phyloP scores from a whole-genome alignment of 306 rosid species.

The Malus fusca region DNA sequence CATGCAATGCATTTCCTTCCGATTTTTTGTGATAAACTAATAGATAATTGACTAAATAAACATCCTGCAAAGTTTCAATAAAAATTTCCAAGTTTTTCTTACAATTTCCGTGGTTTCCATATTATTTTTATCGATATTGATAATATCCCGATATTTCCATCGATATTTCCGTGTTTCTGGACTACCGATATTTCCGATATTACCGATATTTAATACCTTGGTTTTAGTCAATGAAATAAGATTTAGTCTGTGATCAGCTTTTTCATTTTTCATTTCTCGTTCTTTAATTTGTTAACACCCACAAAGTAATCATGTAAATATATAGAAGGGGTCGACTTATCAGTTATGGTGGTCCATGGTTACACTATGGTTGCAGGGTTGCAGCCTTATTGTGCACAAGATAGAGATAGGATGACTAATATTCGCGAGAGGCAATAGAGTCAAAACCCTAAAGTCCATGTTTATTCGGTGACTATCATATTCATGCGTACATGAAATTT shows the following conservation, averaged over 20 bases:
- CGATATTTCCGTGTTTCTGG: no score
- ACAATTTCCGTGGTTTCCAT: no score
- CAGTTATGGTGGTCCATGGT: not conserved
- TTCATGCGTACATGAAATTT: not conserved
- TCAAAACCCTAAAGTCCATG: slow-evolving; percentile 23
- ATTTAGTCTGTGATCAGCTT: no score
- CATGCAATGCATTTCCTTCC: no score
- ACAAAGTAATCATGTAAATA: not conserved
- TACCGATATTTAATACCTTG: no score
- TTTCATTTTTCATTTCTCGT: not conserved
- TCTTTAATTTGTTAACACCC: not conserved
- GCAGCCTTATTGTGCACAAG: not conserved
- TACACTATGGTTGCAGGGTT: not conserved
- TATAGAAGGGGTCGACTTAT: not conserved
- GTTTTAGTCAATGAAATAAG: not conserved
- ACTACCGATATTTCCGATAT: no score
- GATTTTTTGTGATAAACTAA: no score
- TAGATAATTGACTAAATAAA: no score
- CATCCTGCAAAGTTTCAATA: no score
- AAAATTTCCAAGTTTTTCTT: no score
- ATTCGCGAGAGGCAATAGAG: not conserved
- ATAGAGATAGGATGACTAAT: not conserved
- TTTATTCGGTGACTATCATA: not conserved
- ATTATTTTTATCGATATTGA: no score
- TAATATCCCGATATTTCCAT: no score